Conservation (phyloP, 352 stramenopile species). For the Phytophthora podocarpi region DNA sequence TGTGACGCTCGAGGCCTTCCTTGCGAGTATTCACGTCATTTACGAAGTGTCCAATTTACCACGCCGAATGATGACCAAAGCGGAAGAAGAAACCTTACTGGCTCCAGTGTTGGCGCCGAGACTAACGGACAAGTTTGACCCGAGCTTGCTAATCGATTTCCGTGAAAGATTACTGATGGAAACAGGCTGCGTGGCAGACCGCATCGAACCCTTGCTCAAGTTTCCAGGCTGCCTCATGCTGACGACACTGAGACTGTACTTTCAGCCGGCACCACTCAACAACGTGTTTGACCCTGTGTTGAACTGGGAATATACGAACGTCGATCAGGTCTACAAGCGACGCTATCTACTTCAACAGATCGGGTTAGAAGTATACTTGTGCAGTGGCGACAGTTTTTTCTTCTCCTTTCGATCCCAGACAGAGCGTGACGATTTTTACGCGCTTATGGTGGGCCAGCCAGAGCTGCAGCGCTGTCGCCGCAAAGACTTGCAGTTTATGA, state of each 20-base stretch:
- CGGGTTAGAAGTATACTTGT: conserved; percentile 86
- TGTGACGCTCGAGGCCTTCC: conserved; percentile 61
- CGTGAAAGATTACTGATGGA: conserved; percentile 70
- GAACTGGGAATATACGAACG: conserved; percentile 77
- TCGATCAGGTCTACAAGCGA: conserved; percentile 87
- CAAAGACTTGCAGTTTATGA: conserved; percentile 60
- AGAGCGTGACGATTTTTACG: conserved; percentile 81
- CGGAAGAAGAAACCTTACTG: conserved; percentile 71
- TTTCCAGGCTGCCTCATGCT: conserved; percentile 90
- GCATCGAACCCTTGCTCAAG: conserved; percentile 87
- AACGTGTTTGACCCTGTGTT: conserved; percentile 90
- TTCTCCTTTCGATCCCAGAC: conserved; percentile 74
- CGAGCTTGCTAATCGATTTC: conserved; percentile 85
- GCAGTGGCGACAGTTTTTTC: conserved; percentile 75
- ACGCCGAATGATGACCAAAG: conserved; percentile 53
- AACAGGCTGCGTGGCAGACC: conserved; percentile 51
- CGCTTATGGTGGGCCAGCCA: conserved; percentile 64
- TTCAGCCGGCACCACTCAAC: conserved; percentile 92
- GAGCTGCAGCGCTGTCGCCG: conserved; percentile 50
- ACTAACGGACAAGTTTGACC: conserved; percentile 72
- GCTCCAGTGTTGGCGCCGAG: conserved; percentile 64
- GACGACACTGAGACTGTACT: conserved; percentile 83
- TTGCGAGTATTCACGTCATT: conserved; percentile 63
- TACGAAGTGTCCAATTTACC: conserved; percentile 64
- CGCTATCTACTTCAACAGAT: conserved; percentile 89